These are phyloP conservation scores for Sporothrix sp. DNA, from an alignment of 2,329 filamentous ascomycete species.

Conservation along the genomic window DNA sequence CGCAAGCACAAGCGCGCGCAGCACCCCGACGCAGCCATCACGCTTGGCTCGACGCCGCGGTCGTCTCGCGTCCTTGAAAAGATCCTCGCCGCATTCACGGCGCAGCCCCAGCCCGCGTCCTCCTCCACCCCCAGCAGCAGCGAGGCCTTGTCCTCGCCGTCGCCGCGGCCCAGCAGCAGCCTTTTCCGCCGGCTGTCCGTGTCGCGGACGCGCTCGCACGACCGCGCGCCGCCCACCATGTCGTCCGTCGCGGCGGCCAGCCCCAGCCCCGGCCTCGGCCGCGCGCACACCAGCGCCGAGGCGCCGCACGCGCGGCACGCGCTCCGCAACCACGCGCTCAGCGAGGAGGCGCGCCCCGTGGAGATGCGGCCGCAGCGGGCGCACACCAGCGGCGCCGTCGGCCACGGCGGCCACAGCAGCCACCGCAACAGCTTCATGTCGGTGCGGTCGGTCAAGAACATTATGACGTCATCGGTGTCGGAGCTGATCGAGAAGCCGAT, in stretches of 20 bases:
- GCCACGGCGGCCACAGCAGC: background rate
- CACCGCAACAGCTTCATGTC: conserved; percentile 43
- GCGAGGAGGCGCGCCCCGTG: too few relatives aligned
- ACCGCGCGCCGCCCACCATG: background rate
- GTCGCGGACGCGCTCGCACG: background rate
- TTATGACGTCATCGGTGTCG: conserved; percentile 41
- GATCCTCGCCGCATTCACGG: conserved; percentile 24
- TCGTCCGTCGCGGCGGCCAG: too few relatives aligned
- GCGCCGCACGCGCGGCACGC: too few relatives aligned
- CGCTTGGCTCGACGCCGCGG: too few relatives aligned
- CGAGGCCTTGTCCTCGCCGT: background rate
- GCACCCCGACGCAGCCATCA: background rate
- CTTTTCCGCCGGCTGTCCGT: conserved; percentile 22
- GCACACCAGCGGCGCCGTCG: background rate
- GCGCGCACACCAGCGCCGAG: too few relatives aligned
- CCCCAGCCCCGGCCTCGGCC: too few relatives aligned
- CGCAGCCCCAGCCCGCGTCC: background rate
- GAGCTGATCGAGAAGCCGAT: conserved; percentile 57
- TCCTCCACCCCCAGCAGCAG: background rate
- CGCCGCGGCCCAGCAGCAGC: background rate
- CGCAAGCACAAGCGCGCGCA: background rate
- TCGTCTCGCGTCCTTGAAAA: conserved; percentile 23
- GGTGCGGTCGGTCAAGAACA: conserved; percentile 40
- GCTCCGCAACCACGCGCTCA: too few relatives aligned
- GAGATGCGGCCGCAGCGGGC: too few relatives aligned